Conservation (phyloP, 1,284 basidiomycete genomes). For the Microbotryomycetes sp. region DNA sequence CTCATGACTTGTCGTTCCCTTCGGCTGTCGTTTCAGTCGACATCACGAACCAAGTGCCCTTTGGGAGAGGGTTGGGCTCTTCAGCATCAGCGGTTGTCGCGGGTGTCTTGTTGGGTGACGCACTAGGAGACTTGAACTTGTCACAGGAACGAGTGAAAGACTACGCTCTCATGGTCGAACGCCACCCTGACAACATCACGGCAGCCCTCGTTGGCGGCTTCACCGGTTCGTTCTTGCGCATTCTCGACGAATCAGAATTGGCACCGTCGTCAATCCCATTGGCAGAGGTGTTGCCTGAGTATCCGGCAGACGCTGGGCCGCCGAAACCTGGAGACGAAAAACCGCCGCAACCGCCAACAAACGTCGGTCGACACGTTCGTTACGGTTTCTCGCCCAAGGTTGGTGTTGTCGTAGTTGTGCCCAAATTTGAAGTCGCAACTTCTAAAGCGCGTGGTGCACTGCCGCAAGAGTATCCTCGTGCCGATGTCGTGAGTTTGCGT, state of each 20-base stretch:
- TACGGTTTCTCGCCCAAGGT: conserved; percentile 84
- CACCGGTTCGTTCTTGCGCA: conserved; percentile 92
- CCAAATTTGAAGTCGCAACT: conserved; percentile 92
- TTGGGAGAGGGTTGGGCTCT: conserved; percentile 92
- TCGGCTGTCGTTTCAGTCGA: conserved; percentile 57
- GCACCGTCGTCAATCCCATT: conserved; percentile 84
- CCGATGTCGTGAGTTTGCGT: conserved; percentile 86
- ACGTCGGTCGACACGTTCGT: conserved; percentile 90
- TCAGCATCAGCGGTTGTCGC: conserved; percentile 97
- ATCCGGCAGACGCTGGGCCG: conserved; percentile 79
- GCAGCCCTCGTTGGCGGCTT: conserved; percentile 96
- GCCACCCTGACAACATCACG: conserved; percentile 98
- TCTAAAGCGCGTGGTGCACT: conserved; percentile 87
- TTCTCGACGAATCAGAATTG: conserved; percentile 62
- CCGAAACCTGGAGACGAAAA: conserved; percentile 48
- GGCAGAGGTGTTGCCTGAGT: conserved; percentile 94
- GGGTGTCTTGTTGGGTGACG: conserved; percentile 82
- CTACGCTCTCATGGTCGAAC: conserved; percentile 97
- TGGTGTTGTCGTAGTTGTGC: conserved; percentile 91
- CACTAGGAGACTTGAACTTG: conserved; percentile 68
- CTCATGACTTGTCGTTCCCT: conserved; percentile 58
- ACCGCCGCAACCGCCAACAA: conserved; percentile 78
- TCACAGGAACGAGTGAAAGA: conserved; percentile 73
- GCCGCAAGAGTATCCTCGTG: conserved; percentile 73
- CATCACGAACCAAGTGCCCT: conserved; percentile 89